Evolutionary conservation across 805 yeast genomes (phyloP).

Genomic region (Starmerella bombi): DNA sequence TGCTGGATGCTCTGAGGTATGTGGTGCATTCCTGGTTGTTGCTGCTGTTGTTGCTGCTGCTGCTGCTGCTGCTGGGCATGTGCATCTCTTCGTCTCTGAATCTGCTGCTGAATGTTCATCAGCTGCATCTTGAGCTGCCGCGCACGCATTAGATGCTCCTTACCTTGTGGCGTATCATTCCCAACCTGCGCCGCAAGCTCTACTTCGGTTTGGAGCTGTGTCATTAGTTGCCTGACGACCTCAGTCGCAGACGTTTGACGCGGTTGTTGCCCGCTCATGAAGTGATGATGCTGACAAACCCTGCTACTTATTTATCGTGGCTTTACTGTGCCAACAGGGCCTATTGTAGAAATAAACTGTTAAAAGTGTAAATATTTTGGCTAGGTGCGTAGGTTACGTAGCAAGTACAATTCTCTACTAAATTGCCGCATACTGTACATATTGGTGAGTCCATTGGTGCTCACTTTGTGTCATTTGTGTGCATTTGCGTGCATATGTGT

Average conservation of each 20-base stretch:
- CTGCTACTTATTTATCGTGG: too few relatives aligned
- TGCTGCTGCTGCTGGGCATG: constrained; percentile 9
- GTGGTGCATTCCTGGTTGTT: neutral
- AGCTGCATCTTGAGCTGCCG: constrained; percentile 21
- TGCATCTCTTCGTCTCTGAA: constrained; percentile 6
- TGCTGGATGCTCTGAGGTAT: constrained; percentile 1
- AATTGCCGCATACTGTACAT: too few relatives aligned
- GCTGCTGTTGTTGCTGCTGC: constrained; percentile 9
- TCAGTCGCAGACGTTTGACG: constrained; percentile 4
- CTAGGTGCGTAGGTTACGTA: too few relatives aligned
- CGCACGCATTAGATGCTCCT: constrained; percentile 25
- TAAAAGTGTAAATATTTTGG: too few relatives aligned
- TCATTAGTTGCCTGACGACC: constrained; percentile 22
- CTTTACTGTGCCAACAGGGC: too few relatives aligned
- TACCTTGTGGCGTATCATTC: constrained; percentile 25
- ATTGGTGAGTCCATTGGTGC: too few relatives aligned
- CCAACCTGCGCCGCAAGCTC: constrained; percentile 21
- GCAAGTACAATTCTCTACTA: too few relatives aligned
- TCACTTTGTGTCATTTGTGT: too few relatives aligned
- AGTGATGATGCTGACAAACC: too few relatives aligned
- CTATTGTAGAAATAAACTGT: too few relatives aligned
- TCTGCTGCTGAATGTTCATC: constrained; percentile 16
- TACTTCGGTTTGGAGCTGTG: constrained; percentile 24
- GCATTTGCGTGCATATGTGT: too few relatives aligned
- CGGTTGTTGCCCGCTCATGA: too few relatives aligned